phyloP scores from a whole-genome alignment of 257 asterid genomes.

The Solanum sejunctum region DNA sequence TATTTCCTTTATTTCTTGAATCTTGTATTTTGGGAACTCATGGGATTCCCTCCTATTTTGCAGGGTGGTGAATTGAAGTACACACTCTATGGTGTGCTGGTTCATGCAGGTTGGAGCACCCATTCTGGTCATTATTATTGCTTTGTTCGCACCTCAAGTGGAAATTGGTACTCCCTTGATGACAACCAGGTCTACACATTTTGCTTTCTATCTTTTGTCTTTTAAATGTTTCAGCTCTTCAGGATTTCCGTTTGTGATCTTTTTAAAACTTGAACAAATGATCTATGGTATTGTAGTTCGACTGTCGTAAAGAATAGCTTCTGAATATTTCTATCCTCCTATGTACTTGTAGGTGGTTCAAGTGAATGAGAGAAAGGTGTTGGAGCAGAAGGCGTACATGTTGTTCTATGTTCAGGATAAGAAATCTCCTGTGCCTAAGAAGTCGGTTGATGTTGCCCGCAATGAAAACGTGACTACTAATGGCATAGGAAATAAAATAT shows the following conservation, averaged over 20 bases:
- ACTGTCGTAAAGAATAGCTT: neutral
- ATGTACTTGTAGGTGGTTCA: constrained; percentile 55
- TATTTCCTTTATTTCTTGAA: neutral
- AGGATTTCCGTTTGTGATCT: neutral
- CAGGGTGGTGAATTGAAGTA: constrained; percentile 83
- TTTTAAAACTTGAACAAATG: neutral
- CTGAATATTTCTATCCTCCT: neutral
- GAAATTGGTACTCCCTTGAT: constrained; percentile 95
- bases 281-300: neutral
- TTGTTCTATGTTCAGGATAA: constrained; percentile 81
- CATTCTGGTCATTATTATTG: constrained; percentile 97
- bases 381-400: constrained; percentile 95
- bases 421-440: constrained; percentile 28
- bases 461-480: constrained; percentile 31
- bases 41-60: constrained; percentile 1
- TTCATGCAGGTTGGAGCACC: constrained; percentile 94
- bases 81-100: constrained; percentile 94
- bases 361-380: constrained; percentile 70
- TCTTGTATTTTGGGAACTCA: neutral
- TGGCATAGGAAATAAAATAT: constrained; percentile 28
- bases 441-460: constrained; percentile 22
- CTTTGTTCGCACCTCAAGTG: constrained; percentile 95
- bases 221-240: neutral
- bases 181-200: constrained; percentile 69
- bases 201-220: neutral